Evolutionary conservation across 2,329 filamentous ascomycete genomes (phyloP), one percentile per base, ranked within the genome.

Genomic region (Hawksworthiomyces lignivorus): DNA sequence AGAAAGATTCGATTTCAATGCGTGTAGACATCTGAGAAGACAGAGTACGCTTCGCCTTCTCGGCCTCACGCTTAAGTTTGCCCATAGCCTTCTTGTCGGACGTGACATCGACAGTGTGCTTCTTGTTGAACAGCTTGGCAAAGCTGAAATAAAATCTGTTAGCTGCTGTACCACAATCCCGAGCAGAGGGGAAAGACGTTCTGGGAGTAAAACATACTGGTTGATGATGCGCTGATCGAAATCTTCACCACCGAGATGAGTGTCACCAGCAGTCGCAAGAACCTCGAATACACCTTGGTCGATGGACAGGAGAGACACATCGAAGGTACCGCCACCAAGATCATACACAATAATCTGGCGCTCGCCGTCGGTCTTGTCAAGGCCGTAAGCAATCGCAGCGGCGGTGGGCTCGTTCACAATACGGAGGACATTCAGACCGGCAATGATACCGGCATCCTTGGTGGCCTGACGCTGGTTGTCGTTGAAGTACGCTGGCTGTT

Each of bases 11-110:
- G 52, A 98, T 96, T 72, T 97, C 92, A 55, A 95, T 88, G 56
- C 87, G 85, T 54, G 87, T 87, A 52, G 84, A 88, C 82, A 87
- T 89, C 73, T 94, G 87, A 53, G 87, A 92, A 60, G 86, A 95
- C 44, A 98, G 82, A 56, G 89, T 94, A 62, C 92, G 87, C 85
- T 98, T 98, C 70, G 92, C 92, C 82, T 96, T 96, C 70, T 98
- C 92, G 56, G 92, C 90, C 70, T 97, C 92, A 58, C 92, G 89
- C 87, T 97, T 97, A 57, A 98, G 80, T 75, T 97, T 98, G 72
- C 89, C 87, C 89, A 97, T 97, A 54, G 90, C 84, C 85, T 96
- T 96, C 53, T 83, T 71, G 62, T 97, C 88, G 76, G 94, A 94
- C 70, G 82, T 85, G 62, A 97, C 79, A 56, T 98, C 88, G 54